A percentile compares a stretch with the other conserved stretches of the same genome.
Evolutionary conservation across 306 rosid genomes (phyloP).

Genomic region (Abrus pulchellus): DNA sequence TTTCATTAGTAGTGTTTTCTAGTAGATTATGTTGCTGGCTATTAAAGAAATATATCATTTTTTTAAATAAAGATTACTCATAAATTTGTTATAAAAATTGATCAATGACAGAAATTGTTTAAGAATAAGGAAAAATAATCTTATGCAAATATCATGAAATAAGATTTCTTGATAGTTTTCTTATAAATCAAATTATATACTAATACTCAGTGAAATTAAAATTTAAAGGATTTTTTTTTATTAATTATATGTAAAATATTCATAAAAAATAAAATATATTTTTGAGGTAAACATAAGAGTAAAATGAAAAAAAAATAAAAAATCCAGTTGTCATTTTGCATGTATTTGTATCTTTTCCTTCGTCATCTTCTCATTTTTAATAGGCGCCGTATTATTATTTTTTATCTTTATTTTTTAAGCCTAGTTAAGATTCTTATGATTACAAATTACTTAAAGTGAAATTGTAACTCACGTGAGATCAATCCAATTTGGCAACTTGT

Average conservation of each 20-base stretch:
- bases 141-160: too few relatives aligned
- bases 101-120: not conserved
- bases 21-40: not conserved
- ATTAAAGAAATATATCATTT: not conserved
- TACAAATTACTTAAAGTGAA: not conserved
- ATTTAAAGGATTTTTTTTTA: not conserved
- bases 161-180: not conserved
- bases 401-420: too few relatives aligned
- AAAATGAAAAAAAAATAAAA: not conserved
- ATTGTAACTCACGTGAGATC: not conserved
- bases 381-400: too few relatives aligned
- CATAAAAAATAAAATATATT: not conserved
- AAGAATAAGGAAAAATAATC: too few relatives aligned
- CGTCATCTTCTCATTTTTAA: too few relatives aligned
- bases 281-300: not conserved
- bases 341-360: not conserved
- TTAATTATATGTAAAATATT: not conserved
- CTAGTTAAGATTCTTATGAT: too few relatives aligned
- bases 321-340: not conserved
- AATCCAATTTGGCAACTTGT: not conserved
- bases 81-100: not conserved
- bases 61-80: not conserved
- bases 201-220: not conserved
- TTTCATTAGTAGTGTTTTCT: not conserved
- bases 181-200: not conserved